These are phyloP conservation scores for Teunomyces cretensis DNA, from an alignment of 805 yeast genomes.

Conservation along the genomic window DNA sequence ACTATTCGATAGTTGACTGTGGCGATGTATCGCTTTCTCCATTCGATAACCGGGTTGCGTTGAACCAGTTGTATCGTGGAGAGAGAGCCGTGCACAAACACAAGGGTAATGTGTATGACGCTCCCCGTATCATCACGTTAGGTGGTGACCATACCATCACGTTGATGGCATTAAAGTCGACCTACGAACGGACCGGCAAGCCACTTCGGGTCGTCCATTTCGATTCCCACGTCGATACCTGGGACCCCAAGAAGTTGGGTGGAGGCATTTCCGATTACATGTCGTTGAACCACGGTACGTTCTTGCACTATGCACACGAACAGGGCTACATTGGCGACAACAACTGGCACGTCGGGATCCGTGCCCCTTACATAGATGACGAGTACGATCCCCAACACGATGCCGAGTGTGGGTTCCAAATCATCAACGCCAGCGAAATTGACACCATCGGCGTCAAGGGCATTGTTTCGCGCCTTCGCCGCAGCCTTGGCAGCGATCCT, in stretches of 20 bases:
- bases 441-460: slow-evolving; percentile 40
- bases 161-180: slow-evolving; percentile 50
- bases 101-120: slow-evolving; percentile 8
- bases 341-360: slow-evolving; percentile 60
- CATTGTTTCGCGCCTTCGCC: slow-evolving; percentile 35
- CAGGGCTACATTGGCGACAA: slow-evolving; percentile 55
- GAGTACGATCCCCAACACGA: slow-evolving; percentile 44
- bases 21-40: slow-evolving; percentile 71
- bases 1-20: slow-evolving; percentile 50
- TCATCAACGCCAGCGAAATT: slow-evolving; percentile 47
- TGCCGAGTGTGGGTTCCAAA: slow-evolving; percentile 47
- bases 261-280: slow-evolving; percentile 62
- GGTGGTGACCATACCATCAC: slow-evolving; percentile 66
- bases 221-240: slow-evolving; percentile 70
- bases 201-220: slow-evolving; percentile 56
- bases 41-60: slow-evolving; percentile 62
- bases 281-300: slow-evolving; percentile 66
- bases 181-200: slow-evolving; percentile 47
- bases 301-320: slow-evolving; percentile 68
- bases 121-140: slow-evolving; percentile 48
- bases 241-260: slow-evolving; percentile 63
- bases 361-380: slow-evolving; percentile 58
- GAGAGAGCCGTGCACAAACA: slow-evolving; percentile 48
- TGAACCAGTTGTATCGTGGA: slow-evolving; percentile 61
- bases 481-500: slow-evolving; percentile 37